Conservation (phyloP, 306 rosid genomes). For the Lathyrus tuberosus region DNA sequence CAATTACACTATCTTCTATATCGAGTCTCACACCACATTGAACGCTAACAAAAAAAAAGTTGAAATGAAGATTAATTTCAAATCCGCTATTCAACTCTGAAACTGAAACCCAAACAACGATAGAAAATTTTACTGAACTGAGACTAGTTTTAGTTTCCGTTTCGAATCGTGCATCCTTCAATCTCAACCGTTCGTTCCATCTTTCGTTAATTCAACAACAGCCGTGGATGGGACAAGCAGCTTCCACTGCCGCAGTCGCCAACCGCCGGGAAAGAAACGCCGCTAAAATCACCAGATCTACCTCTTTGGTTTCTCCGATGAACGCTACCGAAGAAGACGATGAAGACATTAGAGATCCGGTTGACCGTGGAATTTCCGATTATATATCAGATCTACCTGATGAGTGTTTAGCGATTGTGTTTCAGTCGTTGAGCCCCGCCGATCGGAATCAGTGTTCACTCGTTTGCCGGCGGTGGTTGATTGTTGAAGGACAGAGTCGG, state of each 20-base stretch:
- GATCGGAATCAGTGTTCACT: conserved; percentile 87
- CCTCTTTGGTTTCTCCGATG: conserved; percentile 64
- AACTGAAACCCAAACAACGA: not conserved
- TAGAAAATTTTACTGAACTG: not conserved
- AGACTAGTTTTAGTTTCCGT: not conserved
- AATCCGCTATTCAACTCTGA: conserved; percentile 49
- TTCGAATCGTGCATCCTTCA: not conserved
- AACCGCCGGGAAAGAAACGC: conserved; percentile 54
- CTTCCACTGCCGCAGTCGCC: conserved; percentile 62
- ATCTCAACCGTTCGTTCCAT: conserved; percentile 31
- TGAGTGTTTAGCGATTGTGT: conserved; percentile 82
- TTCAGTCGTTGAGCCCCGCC: conserved; percentile 73
- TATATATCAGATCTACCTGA: conserved; percentile 82
- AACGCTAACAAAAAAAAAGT: conserved; percentile 42
- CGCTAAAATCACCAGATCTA: conserved; percentile 58
- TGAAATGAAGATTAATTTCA: conserved; percentile 56
- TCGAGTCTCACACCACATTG: conserved; percentile 34
- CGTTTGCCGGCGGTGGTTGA: conserved; percentile 87
- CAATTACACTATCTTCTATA: conserved; percentile 19
- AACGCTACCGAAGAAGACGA: not conserved
- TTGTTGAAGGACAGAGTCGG: conserved; percentile 91
- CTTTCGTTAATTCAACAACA: not conserved
- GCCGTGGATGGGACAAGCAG: conserved; percentile 91
- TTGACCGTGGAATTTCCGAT: conserved; percentile 41
- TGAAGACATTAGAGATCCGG: not conserved